These are phyloP conservation scores for Tetrahymena elliotti DNA, from an alignment of 73 alveolate species.

Conservation along the genomic window DNA sequence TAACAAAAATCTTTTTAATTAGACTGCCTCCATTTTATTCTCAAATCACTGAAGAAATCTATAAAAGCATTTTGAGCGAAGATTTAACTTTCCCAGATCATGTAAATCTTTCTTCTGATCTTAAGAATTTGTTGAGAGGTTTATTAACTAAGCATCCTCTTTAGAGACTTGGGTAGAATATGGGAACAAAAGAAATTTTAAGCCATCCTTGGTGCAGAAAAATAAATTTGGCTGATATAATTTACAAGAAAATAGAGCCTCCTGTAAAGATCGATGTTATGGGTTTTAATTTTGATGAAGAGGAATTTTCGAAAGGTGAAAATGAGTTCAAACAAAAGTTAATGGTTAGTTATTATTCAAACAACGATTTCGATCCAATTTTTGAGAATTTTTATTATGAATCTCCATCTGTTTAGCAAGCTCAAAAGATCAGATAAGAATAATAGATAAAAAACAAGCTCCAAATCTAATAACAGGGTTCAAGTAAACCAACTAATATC, in stretches of 20 bases:
- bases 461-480: neutral
- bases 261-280: constrained; percentile 23
- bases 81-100: constrained; percentile 19
- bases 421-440: neutral
- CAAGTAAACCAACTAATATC: neutral
- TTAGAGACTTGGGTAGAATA: constrained; percentile 19
- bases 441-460: neutral
- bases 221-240: neutral
- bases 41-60: constrained; percentile 26
- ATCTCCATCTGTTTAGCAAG: neutral
- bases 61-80: constrained; percentile 14
- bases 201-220: constrained; percentile 16
- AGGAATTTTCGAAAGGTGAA: constrained; percentile 25
- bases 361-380: neutral
- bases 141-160: constrained; percentile 18
- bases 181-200: constrained; percentile 9
- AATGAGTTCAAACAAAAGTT: neutral
- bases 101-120: neutral
- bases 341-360: neutral
- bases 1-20: neutral
- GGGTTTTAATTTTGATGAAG: constrained; percentile 26
- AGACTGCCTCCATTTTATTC: constrained; percentile 35
- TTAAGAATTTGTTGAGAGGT: constrained; percentile 8
- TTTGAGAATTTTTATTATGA: neutral
- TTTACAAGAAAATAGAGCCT: constrained; percentile 12